A percentile compares a stretch with the other conserved stretches of the same genome.
Conservation (phyloP, 495 filamentous ascomycete species). For the Cercophora sp. region DNA sequence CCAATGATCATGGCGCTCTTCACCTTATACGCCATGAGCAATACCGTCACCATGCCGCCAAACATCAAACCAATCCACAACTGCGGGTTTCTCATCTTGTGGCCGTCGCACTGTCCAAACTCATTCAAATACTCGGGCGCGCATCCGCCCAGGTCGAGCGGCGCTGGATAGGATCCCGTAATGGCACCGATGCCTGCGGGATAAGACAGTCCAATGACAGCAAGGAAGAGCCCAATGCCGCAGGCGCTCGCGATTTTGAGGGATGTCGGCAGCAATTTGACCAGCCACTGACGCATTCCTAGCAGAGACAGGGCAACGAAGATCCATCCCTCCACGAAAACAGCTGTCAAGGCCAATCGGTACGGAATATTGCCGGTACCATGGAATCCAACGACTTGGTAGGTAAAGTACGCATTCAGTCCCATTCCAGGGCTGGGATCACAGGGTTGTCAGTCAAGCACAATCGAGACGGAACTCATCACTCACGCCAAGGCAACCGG, state of each 20-base stretch:
- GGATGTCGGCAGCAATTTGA: constrained; percentile 64
- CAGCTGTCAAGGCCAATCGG: constrained; percentile 63
- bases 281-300: constrained; percentile 76
- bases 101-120: constrained; percentile 12
- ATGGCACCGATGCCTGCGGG: constrained; percentile 69
- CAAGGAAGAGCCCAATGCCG: constrained; percentile 71
- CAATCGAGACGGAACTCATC: neutral
- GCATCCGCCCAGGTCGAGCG: constrained; percentile 62
- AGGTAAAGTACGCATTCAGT: constrained; percentile 75
- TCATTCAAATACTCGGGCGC: neutral
- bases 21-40: constrained; percentile 71
- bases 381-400: constrained; percentile 69
- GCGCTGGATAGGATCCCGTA: constrained; percentile 52
- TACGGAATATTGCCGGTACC: constrained; percentile 64
- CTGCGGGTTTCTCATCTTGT: constrained; percentile 20
- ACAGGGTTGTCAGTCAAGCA: constrained; percentile 20
- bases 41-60: constrained; percentile 65
- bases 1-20: constrained; percentile 73
- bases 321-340: constrained; percentile 69
- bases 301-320: constrained; percentile 59
- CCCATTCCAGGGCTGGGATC: constrained; percentile 68
- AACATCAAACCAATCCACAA: constrained; percentile 73
- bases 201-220: constrained; percentile 67
- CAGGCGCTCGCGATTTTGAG: constrained; percentile 74
- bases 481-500: constrained; percentile 54